Base-by-base conservation (phyloP, 352 stramenopile species). In the Phytopythium helicoides region DNA sequence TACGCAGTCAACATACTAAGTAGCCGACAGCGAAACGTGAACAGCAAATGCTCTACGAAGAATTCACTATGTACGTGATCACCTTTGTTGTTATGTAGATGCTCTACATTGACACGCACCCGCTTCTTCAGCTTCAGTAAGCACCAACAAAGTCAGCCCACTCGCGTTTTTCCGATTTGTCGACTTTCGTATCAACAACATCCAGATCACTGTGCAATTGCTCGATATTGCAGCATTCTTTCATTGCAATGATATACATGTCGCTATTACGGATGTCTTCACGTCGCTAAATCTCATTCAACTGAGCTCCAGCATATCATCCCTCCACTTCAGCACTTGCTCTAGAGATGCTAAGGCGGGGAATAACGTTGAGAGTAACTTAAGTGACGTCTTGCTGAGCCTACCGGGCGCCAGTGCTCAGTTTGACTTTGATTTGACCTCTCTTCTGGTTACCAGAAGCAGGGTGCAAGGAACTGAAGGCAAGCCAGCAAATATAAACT, bases 121-220 rank as follows among this genome's bases (percentile, higher is more conserved):
- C n/a, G n/a, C n/a, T n/a, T n/a, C n/a, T n/a, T n/a, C 8, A n/a
- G 26, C 14, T 26, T 1, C 52, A 62, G 22, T 60, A 56, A n/a
- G 47, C 2, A 10, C 53, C 60, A 53, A 56, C 11, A 67, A 64
- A 45, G 58, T 45, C 1, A 87, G 74, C 51, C 54, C 71, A 3
- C 56, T 87, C 28, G 76, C 68, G 7, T 82, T 86, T 46, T 71
- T 89, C 38, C 71, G 76, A 1, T 91, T 87, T 52, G 72, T 91
- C 8, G 73, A 91, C 47, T 53, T 87, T 0, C 70, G 48, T 6
- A 56, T 89, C 9, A 51, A 56, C 4, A 59, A 45, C 15, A 73
- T 87, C 28, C 62, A 56, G 22, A 19, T 89, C 8, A 47, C 58
- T 11, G 21, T 75, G 3, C 63, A 70, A 12, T 68, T 49, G 23